Evolutionary conservation across 352 stramenopile genomes (phyloP), one percentile per base, ranked within the genome.

Genomic region (Phytophthora chlamydospora): DNA sequence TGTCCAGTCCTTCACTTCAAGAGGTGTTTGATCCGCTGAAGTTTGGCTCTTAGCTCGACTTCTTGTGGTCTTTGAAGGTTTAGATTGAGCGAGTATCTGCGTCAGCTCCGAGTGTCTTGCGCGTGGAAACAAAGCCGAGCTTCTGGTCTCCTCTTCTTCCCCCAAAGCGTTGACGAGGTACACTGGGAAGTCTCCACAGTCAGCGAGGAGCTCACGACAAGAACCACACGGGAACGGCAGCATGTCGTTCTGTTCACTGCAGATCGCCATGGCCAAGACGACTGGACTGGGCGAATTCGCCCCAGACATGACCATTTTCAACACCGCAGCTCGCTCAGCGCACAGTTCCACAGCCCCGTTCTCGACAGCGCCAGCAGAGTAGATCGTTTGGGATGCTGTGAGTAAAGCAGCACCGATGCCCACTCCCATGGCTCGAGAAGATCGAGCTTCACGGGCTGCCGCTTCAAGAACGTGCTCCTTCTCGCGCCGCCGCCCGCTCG

Each of bases 161-260:
- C 75, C 67, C 14, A 73, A 45, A 6, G 57, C 69, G 39, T 88
- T 89, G 14, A 90, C 65, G 11, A 94, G 56, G 51, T 87, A 90
- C 11, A 94, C 57, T 10, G 81, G 79, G 32, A 92, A 94, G 33
- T 93, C 80, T n/a, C 83, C 85, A 48, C 75, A 84, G 3, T 80
- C 69, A 10, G 80, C 82, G 46, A 92, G 58, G 16, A 91, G 78
- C 54, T 94, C 78, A 11, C 85, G 83, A 66, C 83, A 94, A 31
- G 21, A 49, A 17, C 85, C 85, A 21, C 83, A 94, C 14, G 83
- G 83, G 6, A 76, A 83, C 14, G 80, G 82, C 12, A 90, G 52
- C n/a, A 79, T 41, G 9, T 72, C 56, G 2, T 66, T 49, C 24
- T 85, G 73, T 35, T 88, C 76, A 68, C 75, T 89, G 44, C 76